These are phyloP conservation scores for Cladosporium sp. DNA, from an alignment of 2,329 filamentous ascomycete genomes.

Conservation along the genomic window DNA sequence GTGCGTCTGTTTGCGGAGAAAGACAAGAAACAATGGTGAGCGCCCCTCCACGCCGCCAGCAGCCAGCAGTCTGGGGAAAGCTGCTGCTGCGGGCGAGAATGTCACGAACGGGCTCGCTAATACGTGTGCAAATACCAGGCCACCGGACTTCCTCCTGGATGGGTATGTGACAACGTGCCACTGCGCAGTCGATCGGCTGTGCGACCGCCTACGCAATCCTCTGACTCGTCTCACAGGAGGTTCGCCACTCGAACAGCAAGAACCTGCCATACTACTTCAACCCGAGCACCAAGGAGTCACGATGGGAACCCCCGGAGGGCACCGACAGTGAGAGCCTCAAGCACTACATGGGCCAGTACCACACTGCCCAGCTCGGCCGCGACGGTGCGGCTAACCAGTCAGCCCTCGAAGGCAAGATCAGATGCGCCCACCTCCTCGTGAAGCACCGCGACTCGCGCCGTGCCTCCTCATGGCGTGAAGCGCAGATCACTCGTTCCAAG, in stretches of 20 bases:
- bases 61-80: slow-evolving; percentile 9
- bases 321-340: slow-evolving; percentile 92
- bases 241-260: slow-evolving; percentile 96
- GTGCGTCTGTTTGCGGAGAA: slow-evolving; percentile 5
- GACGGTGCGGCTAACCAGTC: slow-evolving; percentile 26
- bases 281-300: slow-evolving; percentile 74
- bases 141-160: slow-evolving; percentile 30
- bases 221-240: slow-evolving; percentile 50
- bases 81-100: background rate
- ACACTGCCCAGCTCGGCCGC: slow-evolving; percentile 50
- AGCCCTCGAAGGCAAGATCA: slow-evolving; percentile 71
- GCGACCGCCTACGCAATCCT: slow-evolving; percentile 3
- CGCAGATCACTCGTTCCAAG: slow-evolving; percentile 81
- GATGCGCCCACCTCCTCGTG: slow-evolving; percentile 85
- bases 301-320: slow-evolving; percentile 87
- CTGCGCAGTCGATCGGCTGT: background rate
- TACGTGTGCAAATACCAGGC: slow-evolving; percentile 18
- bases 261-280: slow-evolving; percentile 99
- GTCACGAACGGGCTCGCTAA: background rate
- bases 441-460: slow-evolving; percentile 88
- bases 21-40: slow-evolving; percentile 3
- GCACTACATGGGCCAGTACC: slow-evolving; percentile 84
- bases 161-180: slow-evolving; percentile 16
- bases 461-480: slow-evolving; percentile 89
- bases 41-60: slow-evolving; percentile 3